phyloP scores from a whole-genome alignment of 2,329 filamentous ascomycete species.

The Tolypocladium tundrense region DNA sequence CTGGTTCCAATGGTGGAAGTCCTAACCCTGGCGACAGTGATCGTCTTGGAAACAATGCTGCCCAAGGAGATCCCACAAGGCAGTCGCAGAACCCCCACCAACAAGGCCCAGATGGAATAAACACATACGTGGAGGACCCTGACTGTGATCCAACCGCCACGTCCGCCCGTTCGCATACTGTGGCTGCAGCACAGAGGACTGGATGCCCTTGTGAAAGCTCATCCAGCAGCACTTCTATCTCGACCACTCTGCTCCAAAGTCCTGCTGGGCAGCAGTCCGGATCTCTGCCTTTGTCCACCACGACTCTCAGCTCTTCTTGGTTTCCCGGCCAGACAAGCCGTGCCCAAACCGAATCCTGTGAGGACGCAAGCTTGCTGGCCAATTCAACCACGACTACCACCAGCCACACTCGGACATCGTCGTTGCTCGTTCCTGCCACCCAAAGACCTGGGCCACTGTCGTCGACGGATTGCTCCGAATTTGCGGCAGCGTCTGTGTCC shows the following conservation, averaged over 20 bases:
- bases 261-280: neutral
- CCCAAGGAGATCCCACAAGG: neutral
- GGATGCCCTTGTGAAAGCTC: neutral
- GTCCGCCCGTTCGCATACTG: neutral
- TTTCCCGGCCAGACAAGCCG: neutral
- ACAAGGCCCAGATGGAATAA: neutral
- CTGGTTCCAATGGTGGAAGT: neutral
- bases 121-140: neutral
- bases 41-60: neutral
- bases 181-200: neutral
- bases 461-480: neutral
- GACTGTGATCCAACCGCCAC: neutral
- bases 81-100: neutral
- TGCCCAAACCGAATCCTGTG: neutral
- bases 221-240: neutral
- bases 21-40: neutral
- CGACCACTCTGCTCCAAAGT: neutral
- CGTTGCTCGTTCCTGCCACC: neutral
- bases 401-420: neutral
- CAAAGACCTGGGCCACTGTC: neutral
- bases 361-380: neutral
- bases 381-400: neutral
- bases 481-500: neutral
- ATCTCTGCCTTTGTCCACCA: neutral
- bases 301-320: neutral